Base-by-base conservation (phyloP, 164 flowering plant species). In the Vitis amurensis region DNA sequence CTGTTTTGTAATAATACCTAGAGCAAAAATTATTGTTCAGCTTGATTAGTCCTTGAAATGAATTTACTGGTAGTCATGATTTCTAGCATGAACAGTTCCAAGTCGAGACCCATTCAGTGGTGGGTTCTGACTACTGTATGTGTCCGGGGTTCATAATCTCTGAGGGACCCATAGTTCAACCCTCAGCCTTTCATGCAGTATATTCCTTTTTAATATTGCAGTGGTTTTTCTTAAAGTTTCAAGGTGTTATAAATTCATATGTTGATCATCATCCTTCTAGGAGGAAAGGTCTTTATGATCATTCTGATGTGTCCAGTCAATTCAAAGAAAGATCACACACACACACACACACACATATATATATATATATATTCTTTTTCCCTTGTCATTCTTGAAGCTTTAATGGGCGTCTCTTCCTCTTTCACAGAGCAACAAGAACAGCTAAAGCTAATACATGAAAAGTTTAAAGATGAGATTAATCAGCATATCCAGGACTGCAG, bases 371-470 rank as follows among this genome's bases (percentile, higher is more conserved):
- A 37, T 37, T 6, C 44, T 6, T 37, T 37, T 37, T 37, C 44
- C 4, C 44, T 17, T 61, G 64, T 19, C 29, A 37, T 47, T 55
- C n/a, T 19, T 63, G 27, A 48, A 23, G 58, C 52, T 63, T 67
- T 64, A 62, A 19, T 55, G 62, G 61, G 65, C 61, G 52, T 69
- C 11, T 57, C 44, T 31, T 71, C 50, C 4, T 50, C 58, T 73
- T 3, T 71, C 48, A 29, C 90, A 94, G 99, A 87, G 68, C 83
- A 90, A 78, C 87, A 87, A 72, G 86, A 88, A 57, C 81, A 78
- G 27, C 76, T 94, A 77, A 83, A 70, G 70, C 56, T 66, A 53
- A 84, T 89, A 55, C 80, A 84, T 74, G 82, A 77, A 47, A 88
- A 82, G 52, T 91, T 89, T 80, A 92, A 79, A 76, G 86, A 88